phyloP scores from a whole-genome alignment of 1,284 basidiomycete genomes.

The Cystobasidium slooffiae region DNA sequence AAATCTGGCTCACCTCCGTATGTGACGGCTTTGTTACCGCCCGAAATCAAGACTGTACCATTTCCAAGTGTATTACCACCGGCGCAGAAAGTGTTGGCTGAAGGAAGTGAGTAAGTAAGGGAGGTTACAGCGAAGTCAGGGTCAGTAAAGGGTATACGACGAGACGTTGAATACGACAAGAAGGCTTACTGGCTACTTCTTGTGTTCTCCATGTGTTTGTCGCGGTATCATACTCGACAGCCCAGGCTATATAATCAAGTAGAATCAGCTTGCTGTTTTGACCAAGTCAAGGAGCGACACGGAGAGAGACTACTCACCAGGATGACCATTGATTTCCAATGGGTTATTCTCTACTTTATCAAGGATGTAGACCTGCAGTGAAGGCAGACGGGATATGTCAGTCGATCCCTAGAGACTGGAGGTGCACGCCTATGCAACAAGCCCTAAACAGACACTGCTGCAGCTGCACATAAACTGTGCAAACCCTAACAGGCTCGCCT shows the following conservation, averaged over 20 bases:
- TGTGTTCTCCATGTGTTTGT: conserved; percentile 51
- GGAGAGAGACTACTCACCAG: conserved; percentile 37
- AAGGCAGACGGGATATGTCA: too few species aligned
- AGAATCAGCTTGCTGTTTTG: not conserved
- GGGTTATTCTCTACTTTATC: conserved; percentile 59
- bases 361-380: conserved; percentile 55
- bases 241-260: conserved; percentile 37
- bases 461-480: not conserved
- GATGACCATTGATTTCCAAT: conserved; percentile 44
- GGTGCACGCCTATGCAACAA: too few species aligned
- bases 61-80: conserved; percentile 52
- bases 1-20: conserved; percentile 61
- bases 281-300: too few species aligned
- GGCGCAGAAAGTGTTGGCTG: conserved; percentile 43
- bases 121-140: not conserved
- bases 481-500: not conserved
- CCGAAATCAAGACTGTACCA: conserved; percentile 66
- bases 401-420: too few species aligned
- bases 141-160: not conserved
- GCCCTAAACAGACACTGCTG: too few species aligned
- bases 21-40: conserved; percentile 76
- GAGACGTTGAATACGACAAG: too few species aligned
- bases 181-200: conserved; percentile 49
- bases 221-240: conserved; percentile 41
- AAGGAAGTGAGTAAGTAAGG: not conserved